A percentile compares a stretch with the other conserved stretches of the same genome.
Evolutionary conservation across 352 stramenopile species (phyloP).

Genomic region (Phytopythium litorale): DNA sequence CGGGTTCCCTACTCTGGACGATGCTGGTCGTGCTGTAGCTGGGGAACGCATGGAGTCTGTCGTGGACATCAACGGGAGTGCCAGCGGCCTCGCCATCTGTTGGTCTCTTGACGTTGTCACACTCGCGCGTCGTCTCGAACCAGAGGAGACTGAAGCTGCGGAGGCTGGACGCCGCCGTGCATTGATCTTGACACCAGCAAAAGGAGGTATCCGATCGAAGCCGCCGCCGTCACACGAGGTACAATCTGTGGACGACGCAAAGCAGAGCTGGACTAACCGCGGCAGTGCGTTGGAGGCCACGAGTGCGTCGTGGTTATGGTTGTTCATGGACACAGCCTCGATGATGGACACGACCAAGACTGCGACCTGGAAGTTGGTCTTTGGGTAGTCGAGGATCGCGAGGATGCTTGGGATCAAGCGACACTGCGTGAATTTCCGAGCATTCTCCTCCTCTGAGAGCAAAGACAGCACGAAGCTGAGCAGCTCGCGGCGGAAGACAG

Average conservation of each 20-base stretch:
- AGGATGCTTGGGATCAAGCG: constrained; percentile 52
- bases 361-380: constrained; percentile 30
- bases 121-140: not conserved
- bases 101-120: not conserved
- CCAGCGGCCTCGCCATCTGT: not conserved
- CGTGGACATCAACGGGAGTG: not conserved
- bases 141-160: not conserved
- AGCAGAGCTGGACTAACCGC: constrained; percentile 51
- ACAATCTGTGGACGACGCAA: constrained; percentile 11
- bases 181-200: not conserved
- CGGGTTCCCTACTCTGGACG: not conserved
- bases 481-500: constrained; percentile 47
- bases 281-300: constrained; percentile 41
- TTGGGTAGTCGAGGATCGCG: constrained; percentile 36
- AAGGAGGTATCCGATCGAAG: not conserved
- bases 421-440: constrained; percentile 49
- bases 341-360: constrained; percentile 57
- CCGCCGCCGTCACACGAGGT: not conserved
- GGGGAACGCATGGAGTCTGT: not conserved
- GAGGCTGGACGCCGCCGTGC: not conserved
- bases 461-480: constrained; percentile 63
- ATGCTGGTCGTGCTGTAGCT: not conserved
- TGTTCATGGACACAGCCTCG: constrained; percentile 43
- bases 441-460: constrained; percentile 54
- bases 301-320: constrained; percentile 47